Percentiles rank a stretch among this genome's conserved stretches.
Conservation (phyloP, 202 grass and related monocot genomes). For the Elaeis oleifera region DNA sequence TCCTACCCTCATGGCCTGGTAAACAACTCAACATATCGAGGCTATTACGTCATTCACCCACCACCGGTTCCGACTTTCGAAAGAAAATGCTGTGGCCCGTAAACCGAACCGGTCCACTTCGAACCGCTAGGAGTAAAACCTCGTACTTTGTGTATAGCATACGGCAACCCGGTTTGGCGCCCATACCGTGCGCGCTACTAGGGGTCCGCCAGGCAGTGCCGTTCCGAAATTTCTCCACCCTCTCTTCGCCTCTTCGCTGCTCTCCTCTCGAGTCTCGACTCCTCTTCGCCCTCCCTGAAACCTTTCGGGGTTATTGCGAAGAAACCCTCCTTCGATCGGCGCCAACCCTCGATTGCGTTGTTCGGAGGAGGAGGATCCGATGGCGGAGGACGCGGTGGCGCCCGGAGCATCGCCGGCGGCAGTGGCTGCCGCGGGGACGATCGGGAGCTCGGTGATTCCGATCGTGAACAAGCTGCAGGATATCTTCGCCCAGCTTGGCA, state of each 20-base stretch:
- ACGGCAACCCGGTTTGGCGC: too few relatives aligned
- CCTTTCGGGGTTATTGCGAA: not conserved
- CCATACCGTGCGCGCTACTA: too few relatives aligned
- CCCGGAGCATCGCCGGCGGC: conserved; percentile 25
- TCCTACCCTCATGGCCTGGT: too few relatives aligned
- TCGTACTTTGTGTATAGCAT: too few relatives aligned
- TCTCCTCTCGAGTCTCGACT: not conserved
- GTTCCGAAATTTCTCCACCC: not conserved
- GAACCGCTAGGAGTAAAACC: too few relatives aligned
- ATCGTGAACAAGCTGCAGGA: conserved; percentile 99
- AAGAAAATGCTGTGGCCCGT: too few relatives aligned
- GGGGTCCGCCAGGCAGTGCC: too few relatives aligned
- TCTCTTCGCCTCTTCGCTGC: not conserved
- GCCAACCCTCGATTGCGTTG: not conserved
- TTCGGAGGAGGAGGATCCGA: not conserved
- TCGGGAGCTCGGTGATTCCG: conserved; percentile 84
- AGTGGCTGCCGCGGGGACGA: conserved; percentile 37
- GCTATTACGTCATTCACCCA: too few relatives aligned
- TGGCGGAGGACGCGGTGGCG: conserved; percentile 13
- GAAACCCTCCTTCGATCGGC: not conserved
- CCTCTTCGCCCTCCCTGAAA: not conserved
- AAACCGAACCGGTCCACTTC: too few relatives aligned
- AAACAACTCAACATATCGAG: too few relatives aligned
- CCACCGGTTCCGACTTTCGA: too few relatives aligned
- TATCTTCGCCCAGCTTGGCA: conserved; percentile 88